Evolutionary conservation across 352 stramenopile genomes (phyloP), one percentile per base, ranked within the genome.

Genomic region (Albugo candida): DNA sequence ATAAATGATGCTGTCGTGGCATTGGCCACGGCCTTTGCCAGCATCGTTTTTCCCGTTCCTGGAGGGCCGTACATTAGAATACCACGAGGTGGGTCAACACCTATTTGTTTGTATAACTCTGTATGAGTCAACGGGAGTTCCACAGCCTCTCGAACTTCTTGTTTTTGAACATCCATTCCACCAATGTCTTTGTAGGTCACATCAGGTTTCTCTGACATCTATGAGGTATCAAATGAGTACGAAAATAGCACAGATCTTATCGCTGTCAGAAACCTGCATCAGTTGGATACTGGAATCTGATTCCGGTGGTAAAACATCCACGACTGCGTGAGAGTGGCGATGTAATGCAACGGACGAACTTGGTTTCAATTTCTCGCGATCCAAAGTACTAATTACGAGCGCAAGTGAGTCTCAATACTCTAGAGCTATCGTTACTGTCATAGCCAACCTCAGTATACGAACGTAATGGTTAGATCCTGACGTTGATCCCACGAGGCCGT

Each of bases 81-180:
- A 36, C 96, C 96, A 47, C 94, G 84, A 11, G 96, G 96, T 18
- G 96, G 96, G 67, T 99, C 95, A 63, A 99, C 98, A 39, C 96
- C 96, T 57, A 99, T 99, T 65, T 99, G 95, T 59, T 95, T 94
- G 80, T 99, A 99, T 54, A 99, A 70, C 61, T 99, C 93, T 64
- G 97, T 96, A 60, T 99, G 94, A 45, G 96, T 96, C 31, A 99
- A 78, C 19, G 96, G 96, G 40, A 99, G 71, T 71, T 99, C 96
- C 54, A 99, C 97, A 3, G 96, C 95, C 61, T 99, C 96, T 47
- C 96, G 84, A 31, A 99, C 91, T 58, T 97, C 86, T 57, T 94
- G 82, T 61, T 99, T 99, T 67, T 99, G 96, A 48, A 98, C 89
- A 64, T 99, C 96, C 83, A 99, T 95, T 51, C 96, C 96, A 48